These are phyloP conservation scores for Stylosanthes scabra DNA, from an alignment of 331 rosid species.

Conservation along the genomic window DNA sequence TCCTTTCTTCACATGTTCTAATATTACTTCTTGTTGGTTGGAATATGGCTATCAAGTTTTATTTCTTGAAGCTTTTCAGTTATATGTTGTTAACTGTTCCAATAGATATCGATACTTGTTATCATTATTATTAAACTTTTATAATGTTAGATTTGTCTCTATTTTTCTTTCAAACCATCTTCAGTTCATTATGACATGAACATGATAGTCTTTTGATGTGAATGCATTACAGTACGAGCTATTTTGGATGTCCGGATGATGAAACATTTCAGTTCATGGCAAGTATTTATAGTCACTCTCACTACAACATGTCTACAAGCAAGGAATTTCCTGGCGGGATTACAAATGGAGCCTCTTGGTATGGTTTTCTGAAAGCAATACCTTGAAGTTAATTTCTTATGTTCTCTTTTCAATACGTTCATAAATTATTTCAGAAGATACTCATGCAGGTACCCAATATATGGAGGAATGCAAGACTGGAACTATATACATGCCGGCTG, in stretches of 20 bases:
- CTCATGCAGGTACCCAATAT: conserved; percentile 90
- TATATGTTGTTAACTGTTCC: neutral
- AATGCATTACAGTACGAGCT: conserved; percentile 64
- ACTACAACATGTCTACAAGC: conserved; percentile 89
- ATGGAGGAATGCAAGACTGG: conserved; percentile 99
- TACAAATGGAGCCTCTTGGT: conserved; percentile 94
- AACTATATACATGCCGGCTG: conserved; percentile 88
- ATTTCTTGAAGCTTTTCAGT: neutral
- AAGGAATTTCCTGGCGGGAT: conserved; percentile 82
- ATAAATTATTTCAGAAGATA: conserved; percentile 43
- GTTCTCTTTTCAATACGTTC: conserved; percentile 29
- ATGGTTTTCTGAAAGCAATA: conserved; percentile 44
- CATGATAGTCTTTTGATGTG: conserved; percentile 36
- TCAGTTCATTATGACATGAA: conserved; percentile 7
- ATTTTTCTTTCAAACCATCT: conserved; percentile 6
- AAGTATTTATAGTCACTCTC: conserved; percentile 83
- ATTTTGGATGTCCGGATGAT: conserved; percentile 91
- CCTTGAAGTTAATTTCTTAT: conserved; percentile 16
- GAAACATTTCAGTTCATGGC: conserved; percentile 83
- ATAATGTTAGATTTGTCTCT: conserved; percentile 1
- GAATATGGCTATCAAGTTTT: conserved; percentile 4
- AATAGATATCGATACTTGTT: neutral
- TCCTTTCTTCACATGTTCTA: neutral
- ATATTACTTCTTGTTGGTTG: neutral
- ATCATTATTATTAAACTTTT: no score